Percentiles rank a stretch among this genome's conserved stretches.
Conservation (phyloP, 192 early-diverging fungal species). For the Allomyces arbusculus region DNA sequence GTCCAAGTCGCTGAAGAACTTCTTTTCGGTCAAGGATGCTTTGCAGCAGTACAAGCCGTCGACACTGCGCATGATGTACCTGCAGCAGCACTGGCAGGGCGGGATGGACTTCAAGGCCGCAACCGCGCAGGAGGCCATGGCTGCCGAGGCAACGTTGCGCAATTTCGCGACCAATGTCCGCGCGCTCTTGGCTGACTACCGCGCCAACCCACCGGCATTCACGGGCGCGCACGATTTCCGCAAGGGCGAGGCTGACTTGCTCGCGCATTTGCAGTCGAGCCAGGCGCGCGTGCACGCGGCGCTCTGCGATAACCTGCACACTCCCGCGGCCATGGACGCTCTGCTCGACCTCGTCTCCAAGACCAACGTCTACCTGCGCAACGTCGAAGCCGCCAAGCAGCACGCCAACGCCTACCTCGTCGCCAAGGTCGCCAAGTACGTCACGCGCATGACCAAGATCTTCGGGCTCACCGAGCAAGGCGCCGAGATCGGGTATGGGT, state of each 20-base stretch:
- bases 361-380: constrained; percentile 55
- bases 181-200: constrained; percentile 49
- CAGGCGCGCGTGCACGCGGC: constrained; percentile 60
- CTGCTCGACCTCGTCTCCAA: constrained; percentile 55
- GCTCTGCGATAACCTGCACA: constrained; percentile 84
- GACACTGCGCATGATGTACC: constrained; percentile 75
- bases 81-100: constrained; percentile 72
- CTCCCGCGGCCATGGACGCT: constrained; percentile 55
- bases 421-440: constrained; percentile 55
- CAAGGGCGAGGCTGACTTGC: constrained; percentile 48
- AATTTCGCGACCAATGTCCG: constrained; percentile 77
- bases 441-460: constrained; percentile 56
- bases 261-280: constrained; percentile 34
- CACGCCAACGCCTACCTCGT: constrained; percentile 46
- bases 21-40: constrained; percentile 80
- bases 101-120: constrained; percentile 61
- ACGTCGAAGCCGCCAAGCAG: constrained; percentile 22
- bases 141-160: constrained; percentile 54
- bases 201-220: constrained; percentile 24
- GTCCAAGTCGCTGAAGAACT: constrained; percentile 97
- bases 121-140: constrained; percentile 54
- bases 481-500: constrained; percentile 46
- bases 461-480: constrained; percentile 63
- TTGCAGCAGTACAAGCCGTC: constrained; percentile 55
- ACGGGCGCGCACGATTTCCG: constrained; percentile 53